Base-by-base conservation (phyloP, 805 yeast species). In the Ogataea nitratoaversa region DNA sequence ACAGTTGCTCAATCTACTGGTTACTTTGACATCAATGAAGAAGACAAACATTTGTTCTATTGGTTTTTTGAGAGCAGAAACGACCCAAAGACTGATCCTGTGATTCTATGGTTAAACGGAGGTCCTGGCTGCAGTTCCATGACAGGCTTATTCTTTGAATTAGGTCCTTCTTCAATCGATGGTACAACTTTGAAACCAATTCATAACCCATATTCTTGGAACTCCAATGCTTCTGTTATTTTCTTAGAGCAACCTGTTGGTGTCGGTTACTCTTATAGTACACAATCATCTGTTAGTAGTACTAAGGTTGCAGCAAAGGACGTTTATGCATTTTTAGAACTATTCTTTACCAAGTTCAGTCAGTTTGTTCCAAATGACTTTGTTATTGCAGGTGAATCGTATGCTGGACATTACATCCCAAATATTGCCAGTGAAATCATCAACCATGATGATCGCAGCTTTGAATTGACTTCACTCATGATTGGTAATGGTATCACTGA, bases 361-460 rank as follows among this genome's bases (percentile, higher is more conserved):
- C 68, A 75, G 46, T 84, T 76, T 59, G 68, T 75, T 41, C 34
- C 43, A 6, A 55, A 63, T 43, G 76, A 74, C 37, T 86, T 89
- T 75, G 95, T 88, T 63, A 84, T 89, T 59, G 83, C 96, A 32
- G 96, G 96, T 50, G 96, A 89, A 60, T 84, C 95, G 8, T 89
- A 90, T 57, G 96, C 91, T 16, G 96, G 97, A 37, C 95, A 88
- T 59, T 90, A 91, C 66, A 84, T 90, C 49, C 99, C 99, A 17
- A 85, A 76, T 8, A 85, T 89, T 64, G 95, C 95, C 7, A 61
- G 76, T 43, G 95, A 87, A 62, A 87, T 89, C 52, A 66, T 86
- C 53, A 68, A 76, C 30, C 87, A 84, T 54, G 70, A 74, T 19
- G 59, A 54, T 18, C 67, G 79, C 49, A 58, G 64, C 53, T 82